These are phyloP conservation scores for Penicillium sp. DNA, from an alignment of 2,329 filamentous ascomycete genomes.

Conservation along the genomic window DNA sequence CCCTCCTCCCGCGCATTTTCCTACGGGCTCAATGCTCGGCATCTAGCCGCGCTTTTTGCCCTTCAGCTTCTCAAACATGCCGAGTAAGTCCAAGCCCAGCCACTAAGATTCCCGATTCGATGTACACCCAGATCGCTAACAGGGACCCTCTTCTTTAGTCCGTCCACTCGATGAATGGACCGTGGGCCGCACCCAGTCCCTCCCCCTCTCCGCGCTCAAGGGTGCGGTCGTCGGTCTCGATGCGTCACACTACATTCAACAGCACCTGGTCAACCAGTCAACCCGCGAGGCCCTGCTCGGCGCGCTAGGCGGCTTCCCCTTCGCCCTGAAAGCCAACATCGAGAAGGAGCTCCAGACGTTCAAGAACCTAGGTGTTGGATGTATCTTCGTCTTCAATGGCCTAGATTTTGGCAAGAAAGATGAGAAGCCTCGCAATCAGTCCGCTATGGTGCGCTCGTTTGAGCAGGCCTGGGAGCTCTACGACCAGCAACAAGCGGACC, in stretches of 20 bases:
- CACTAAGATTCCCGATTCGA: constrained; percentile 6
- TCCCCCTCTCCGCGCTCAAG: constrained; percentile 70
- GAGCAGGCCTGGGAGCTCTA: constrained; percentile 86
- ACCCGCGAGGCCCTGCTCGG: constrained; percentile 85
- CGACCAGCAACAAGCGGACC: constrained; percentile 73
- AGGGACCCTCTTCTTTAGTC: constrained; percentile 35
- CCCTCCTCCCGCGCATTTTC: constrained; percentile 5
- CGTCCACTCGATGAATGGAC: constrained; percentile 61
- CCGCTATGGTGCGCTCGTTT: constrained; percentile 68
- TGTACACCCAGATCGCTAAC: constrained; percentile 6
- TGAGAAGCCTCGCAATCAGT: constrained; percentile 60
- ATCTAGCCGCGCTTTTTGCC: constrained; percentile 27
- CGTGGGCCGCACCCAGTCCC: constrained; percentile 55
- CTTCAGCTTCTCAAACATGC: constrained; percentile 37
- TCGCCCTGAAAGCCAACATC: constrained; percentile 74
- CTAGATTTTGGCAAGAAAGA: constrained; percentile 77
- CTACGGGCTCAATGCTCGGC: constrained; percentile 33
- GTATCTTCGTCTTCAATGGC: constrained; percentile 90
- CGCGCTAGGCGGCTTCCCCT: constrained; percentile 84
- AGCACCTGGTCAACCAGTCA: constrained; percentile 69
- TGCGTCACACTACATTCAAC: constrained; percentile 83
- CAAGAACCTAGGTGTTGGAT: constrained; percentile 69
- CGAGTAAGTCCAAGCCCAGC: constrained; percentile 32
- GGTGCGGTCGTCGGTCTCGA: constrained; percentile 80
- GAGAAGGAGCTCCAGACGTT: constrained; percentile 74